phyloP scores from a whole-genome alignment of 2,329 filamentous ascomycete genomes.

The Rachicladosporium sp. region DNA sequence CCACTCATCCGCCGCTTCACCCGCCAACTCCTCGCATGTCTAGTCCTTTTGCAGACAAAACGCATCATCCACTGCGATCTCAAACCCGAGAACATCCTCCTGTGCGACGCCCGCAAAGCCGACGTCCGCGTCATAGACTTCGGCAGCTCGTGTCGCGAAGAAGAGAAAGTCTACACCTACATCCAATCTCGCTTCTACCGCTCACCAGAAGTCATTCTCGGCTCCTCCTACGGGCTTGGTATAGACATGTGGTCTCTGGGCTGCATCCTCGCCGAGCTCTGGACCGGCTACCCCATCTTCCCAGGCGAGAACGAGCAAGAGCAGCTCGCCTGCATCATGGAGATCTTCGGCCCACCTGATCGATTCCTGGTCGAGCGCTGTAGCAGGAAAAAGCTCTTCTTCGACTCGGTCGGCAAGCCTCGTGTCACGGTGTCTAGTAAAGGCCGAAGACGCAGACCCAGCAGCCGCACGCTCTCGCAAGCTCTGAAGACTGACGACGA shows the following conservation, averaged over 20 bases:
- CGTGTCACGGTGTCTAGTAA: conserved; percentile 91
- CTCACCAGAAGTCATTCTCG: conserved; percentile 92
- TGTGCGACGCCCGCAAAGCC: conserved; percentile 87
- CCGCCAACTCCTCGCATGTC: conserved; percentile 82
- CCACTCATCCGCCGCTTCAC: conserved; percentile 90
- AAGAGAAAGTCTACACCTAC: conserved; percentile 98
- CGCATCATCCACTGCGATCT: conserved; percentile 97
- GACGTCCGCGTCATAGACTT: conserved; percentile 99
- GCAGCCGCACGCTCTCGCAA: conserved; percentile 85
- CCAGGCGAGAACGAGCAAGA: conserved; percentile 98
- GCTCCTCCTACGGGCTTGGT: conserved; percentile 94
- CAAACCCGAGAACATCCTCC: conserved; percentile 91
- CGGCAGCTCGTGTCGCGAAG: conserved; percentile 92
- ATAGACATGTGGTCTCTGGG: conserved; percentile 99
- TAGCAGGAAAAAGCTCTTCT: conserved; percentile 94
- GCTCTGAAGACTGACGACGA: conserved; percentile 94
- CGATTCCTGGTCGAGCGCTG: conserved; percentile 97
- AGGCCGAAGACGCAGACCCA: conserved; percentile 76
- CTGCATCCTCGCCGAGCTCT: conserved; percentile 92
- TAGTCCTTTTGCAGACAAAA: conserved; percentile 75
- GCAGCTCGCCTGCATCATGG: conserved; percentile 97
- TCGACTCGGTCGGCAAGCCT: conserved; percentile 93
- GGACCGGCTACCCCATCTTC: conserved; percentile 93
- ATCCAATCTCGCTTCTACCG: conserved; percentile 98
- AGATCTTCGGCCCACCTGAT: conserved; percentile 94